phyloP scores from a whole-genome alignment of 2,329 filamentous ascomycete genomes.

The Biscogniauxia sp. region DNA sequence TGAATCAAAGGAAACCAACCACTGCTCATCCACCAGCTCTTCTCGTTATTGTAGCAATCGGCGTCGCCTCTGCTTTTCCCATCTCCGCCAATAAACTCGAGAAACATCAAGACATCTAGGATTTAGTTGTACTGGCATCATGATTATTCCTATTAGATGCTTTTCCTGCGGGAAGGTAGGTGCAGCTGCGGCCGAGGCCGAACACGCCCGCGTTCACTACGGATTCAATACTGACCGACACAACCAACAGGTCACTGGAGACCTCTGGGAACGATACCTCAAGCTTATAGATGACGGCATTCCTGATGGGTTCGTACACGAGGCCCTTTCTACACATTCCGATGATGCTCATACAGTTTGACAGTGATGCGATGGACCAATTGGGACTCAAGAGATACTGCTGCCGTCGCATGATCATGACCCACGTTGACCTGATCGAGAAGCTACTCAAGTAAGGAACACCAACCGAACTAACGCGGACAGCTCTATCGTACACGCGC shows the following conservation, averaged over 20 bases:
- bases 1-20: not conserved
- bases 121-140: conserved; percentile 51
- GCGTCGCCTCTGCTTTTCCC: not conserved
- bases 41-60: too few species aligned
- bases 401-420: conserved; percentile 99
- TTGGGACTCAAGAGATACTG: conserved; percentile 94
- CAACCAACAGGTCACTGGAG: conserved; percentile 75
- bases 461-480: not conserved
- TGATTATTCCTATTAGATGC: conserved; percentile 99
- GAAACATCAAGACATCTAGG: conserved; percentile 35
- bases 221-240: conserved; percentile 15
- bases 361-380: conserved; percentile 91
- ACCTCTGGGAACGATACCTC: conserved; percentile 96
- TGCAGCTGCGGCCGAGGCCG: not conserved
- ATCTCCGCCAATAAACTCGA: conserved; percentile 8
- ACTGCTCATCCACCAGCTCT: not conserved
- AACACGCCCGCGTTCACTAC: not conserved
- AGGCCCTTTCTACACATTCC: not conserved
- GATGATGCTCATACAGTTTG: conserved; percentile 25
- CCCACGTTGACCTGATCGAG: conserved; percentile 97
- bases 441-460: conserved; percentile 82
- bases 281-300: conserved; percentile 78
- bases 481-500: not conserved
- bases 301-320: conserved; percentile 64
- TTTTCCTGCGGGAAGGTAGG: conserved; percentile 98